Evolutionary conservation across 2,329 filamentous ascomycete genomes (phyloP).

Genomic region (Pseudopyrenochaeta lycopersici): DNA sequence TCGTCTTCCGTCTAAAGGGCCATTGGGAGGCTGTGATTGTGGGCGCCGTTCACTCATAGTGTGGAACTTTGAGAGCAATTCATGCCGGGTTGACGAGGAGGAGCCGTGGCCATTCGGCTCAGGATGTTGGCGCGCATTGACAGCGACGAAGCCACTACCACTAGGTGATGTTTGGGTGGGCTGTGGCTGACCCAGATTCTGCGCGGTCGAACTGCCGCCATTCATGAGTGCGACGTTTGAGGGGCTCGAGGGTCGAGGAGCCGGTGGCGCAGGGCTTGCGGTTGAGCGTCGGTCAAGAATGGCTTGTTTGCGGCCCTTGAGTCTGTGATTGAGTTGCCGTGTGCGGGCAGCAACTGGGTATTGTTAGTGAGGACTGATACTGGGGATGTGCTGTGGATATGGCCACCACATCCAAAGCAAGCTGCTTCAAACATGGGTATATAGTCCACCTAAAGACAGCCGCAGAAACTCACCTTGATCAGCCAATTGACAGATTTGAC

Average conservation of each 20-base stretch:
- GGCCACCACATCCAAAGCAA: background rate
- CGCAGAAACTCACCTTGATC: slow-evolving; percentile 69
- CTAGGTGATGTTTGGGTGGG: slow-evolving; percentile 50
- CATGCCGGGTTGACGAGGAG: slow-evolving; percentile 65
- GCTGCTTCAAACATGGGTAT: background rate
- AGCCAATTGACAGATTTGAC: slow-evolving; percentile 79
- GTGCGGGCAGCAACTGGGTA: slow-evolving; percentile 70
- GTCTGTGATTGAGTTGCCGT: slow-evolving; percentile 80
- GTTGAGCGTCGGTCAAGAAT: slow-evolving; percentile 71
- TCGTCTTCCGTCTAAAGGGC: slow-evolving; percentile 31
- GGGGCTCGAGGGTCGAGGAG: slow-evolving; percentile 47
- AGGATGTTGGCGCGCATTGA: slow-evolving; percentile 61
- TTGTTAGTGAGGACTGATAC: slow-evolving; percentile 7
- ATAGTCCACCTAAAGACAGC: background rate
- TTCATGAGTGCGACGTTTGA: slow-evolving; percentile 55
- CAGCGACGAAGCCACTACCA: slow-evolving; percentile 64
- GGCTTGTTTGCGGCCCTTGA: slow-evolving; percentile 78
- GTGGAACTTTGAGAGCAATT: slow-evolving; percentile 70
- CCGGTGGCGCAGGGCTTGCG: slow-evolving; percentile 51
- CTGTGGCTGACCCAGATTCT: slow-evolving; percentile 15
- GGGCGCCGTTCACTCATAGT: slow-evolving; percentile 63
- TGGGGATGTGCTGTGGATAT: background rate
- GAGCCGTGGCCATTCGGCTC: slow-evolving; percentile 58
- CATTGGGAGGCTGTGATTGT: slow-evolving; percentile 38
- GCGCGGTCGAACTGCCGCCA: slow-evolving; percentile 39